Percentiles rank a stretch among this genome's conserved stretches.
phyloP scores from a whole-genome alignment of 164 flowering plant genomes.

The Chimonanthus salicifolius region DNA sequence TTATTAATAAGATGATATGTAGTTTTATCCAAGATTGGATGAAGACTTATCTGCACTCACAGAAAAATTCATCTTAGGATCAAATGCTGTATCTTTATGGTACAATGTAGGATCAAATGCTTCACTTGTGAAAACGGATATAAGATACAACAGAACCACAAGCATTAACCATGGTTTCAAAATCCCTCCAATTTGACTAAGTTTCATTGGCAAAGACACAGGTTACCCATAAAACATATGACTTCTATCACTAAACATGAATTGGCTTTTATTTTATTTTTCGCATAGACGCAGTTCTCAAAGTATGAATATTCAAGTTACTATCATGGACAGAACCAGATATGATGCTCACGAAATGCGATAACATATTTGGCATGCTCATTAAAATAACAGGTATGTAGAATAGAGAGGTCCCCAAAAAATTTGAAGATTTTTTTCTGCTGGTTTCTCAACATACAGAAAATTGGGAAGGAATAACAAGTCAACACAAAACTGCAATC shows the following conservation, averaged over 20 bases:
- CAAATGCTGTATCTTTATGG: background rate
- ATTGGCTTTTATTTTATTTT: too few species aligned
- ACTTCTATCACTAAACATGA: too few species aligned
- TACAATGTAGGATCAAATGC: background rate
- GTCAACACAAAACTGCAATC: background rate
- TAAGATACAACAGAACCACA: background rate
- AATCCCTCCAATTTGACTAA: too few species aligned
- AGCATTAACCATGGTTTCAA: background rate
- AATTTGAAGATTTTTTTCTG: background rate
- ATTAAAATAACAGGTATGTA: too few species aligned
- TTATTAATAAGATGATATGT: conserved; percentile 91
- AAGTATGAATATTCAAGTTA: too few species aligned
- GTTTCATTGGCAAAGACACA: too few species aligned
- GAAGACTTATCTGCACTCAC: conserved; percentile 70
- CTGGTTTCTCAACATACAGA: background rate
- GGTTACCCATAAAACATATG: too few species aligned
- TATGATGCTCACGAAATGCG: too few species aligned
- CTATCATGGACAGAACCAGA: too few species aligned
- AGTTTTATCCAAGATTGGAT: conserved; percentile 89
- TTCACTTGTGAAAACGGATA: background rate
- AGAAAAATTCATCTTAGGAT: background rate
- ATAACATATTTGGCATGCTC: too few species aligned
- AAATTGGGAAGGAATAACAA: background rate
- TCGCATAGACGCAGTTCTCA: too few species aligned
- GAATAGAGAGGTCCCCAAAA: too few species aligned